Evolutionary conservation across 75 land plant species (phyloP).

Genomic region (Sequoiadendron giganteum): DNA sequence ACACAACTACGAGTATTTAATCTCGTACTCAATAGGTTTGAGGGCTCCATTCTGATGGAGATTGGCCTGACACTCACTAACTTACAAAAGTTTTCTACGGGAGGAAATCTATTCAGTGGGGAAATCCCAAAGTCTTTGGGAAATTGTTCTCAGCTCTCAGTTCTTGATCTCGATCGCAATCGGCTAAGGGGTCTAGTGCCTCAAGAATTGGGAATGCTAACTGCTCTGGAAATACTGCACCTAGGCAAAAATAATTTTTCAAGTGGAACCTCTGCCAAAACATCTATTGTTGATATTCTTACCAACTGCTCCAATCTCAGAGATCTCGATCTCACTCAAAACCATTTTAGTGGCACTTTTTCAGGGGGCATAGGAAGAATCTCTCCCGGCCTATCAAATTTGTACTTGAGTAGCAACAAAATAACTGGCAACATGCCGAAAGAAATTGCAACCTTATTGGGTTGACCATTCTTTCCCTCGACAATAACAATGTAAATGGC

Average conservation of each 20-base stretch:
- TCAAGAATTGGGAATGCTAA: background rate
- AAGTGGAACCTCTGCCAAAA: background rate
- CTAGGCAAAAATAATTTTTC: background rate
- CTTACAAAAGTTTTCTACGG: too few relatives aligned
- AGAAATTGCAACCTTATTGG: background rate
- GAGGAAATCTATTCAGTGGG: background rate
- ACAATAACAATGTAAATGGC: background rate
- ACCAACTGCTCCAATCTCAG: slow-evolving; percentile 24
- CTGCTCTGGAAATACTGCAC: background rate
- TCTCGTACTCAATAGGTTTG: too few relatives aligned
- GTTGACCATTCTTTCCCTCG: background rate
- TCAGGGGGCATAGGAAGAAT: slow-evolving; percentile 21
- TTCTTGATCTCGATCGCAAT: slow-evolving; percentile 14
- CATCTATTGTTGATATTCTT: slow-evolving; percentile 16
- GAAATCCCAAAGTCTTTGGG: slow-evolving; percentile 12
- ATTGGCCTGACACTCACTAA: too few relatives aligned
- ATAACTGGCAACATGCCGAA: background rate
- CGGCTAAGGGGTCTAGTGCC: slow-evolving; percentile 14
- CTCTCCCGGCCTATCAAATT: background rate
- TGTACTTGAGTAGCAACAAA: background rate
- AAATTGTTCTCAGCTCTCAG: slow-evolving; percentile 3
- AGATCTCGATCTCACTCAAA: slow-evolving; percentile 10
- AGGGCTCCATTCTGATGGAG: too few relatives aligned
- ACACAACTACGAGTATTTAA: too few relatives aligned
- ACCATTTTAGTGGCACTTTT: slow-evolving; percentile 23